Evolutionary conservation across 129 eudicot species (phyloP).

Genomic region (carrot (Daucus carota)): DH1_v3.0 NC_030389.2:45355001-45355500

Average conservation of each 20-base stretch:
- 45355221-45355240: constrained; percentile 33
- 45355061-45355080: constrained; percentile 46
- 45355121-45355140: constrained; percentile 52
- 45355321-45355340: constrained; percentile 41
- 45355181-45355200: constrained; percentile 56
- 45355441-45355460: constrained; percentile 66
- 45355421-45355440: constrained; percentile 51
- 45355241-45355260: constrained; percentile 41
- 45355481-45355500: background rate
- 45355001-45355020: constrained; percentile 43
- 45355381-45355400: constrained; percentile 73
- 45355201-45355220: constrained; percentile 53
- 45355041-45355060: constrained; percentile 42
- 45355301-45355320: constrained; percentile 63
- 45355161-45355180: constrained; percentile 43
- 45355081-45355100: constrained; percentile 63
- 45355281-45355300: constrained; percentile 51
- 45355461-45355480: constrained; percentile 26
- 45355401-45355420: constrained; percentile 58
- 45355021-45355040: constrained; percentile 52
- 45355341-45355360: constrained; percentile 41
- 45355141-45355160: constrained; percentile 67
- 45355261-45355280: constrained; percentile 45
- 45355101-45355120: constrained; percentile 54
- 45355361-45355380: constrained; percentile 45